Evolutionary conservation across 2,329 filamentous ascomycete species (phyloP).

Genomic region (Monosporascus cannonballus): DNA sequence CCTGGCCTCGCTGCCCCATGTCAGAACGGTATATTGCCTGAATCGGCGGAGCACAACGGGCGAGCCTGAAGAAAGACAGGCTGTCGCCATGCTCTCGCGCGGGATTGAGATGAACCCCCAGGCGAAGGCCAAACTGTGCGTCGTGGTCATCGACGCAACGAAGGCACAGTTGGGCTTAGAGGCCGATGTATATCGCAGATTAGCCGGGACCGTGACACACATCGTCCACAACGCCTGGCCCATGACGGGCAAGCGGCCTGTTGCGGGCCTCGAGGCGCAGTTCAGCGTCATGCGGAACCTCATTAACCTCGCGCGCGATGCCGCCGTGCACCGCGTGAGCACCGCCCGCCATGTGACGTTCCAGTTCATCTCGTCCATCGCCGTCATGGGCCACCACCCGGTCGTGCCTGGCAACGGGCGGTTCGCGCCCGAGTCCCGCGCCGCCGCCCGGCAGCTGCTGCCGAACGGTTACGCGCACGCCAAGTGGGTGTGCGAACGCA

Average conservation of each 20-base stretch:
- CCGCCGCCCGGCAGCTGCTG: constrained; percentile 33
- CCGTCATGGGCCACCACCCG: constrained; percentile 27
- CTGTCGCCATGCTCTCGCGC: no score
- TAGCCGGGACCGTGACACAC: constrained; percentile 33
- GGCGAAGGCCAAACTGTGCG: no score
- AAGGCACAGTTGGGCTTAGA: no score
- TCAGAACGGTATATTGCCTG: no score
- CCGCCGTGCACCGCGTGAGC: constrained; percentile 12
- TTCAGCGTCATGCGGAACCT: constrained; percentile 40
- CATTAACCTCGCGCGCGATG: constrained; percentile 35
- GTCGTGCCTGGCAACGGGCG: constrained; percentile 12
- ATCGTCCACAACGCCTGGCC: constrained; percentile 48
- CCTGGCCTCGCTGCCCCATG: not conserved
- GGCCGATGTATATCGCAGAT: no score
- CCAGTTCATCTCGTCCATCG: constrained; percentile 37
- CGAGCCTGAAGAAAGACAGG: no score
- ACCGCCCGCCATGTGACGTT: constrained; percentile 25
- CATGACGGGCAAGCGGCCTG: constrained; percentile 35
- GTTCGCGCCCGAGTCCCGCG: constrained; percentile 36
- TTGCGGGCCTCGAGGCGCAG: constrained; percentile 35
- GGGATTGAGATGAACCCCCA: no score
- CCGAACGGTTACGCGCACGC: constrained; percentile 46
- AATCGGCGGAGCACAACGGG: no score
- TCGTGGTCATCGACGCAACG: no score
- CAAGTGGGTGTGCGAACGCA: constrained; percentile 43